Percentiles rank a stretch among this genome's conserved stretches.
phyloP scores from a whole-genome alignment of 768 basidiomycete species.

The Leucosporidium yakuticum region DNA sequence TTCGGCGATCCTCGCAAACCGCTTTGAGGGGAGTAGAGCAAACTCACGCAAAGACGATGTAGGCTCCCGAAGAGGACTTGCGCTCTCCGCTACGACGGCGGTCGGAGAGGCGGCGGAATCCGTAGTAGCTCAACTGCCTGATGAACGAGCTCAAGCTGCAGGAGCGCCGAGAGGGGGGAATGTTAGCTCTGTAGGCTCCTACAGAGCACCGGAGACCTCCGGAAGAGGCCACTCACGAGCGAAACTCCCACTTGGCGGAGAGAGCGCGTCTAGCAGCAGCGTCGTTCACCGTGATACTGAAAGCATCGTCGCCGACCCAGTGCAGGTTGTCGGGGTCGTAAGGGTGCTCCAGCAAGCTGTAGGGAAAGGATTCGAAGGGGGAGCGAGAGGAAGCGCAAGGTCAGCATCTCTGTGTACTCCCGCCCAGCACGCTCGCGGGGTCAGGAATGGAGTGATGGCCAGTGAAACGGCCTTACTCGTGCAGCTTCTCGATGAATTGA shows the following conservation, averaged over 20 bases:
- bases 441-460: not conserved
- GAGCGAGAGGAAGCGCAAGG: too few species aligned
- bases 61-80: conserved; percentile 5
- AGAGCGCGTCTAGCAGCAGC: conserved; percentile 21
- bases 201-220: too few species aligned
- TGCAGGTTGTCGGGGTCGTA: conserved; percentile 10
- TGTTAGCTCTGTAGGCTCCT: too few species aligned
- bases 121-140: conserved; percentile 16
- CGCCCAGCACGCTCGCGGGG: not conserved
- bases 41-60: conserved; percentile 23
- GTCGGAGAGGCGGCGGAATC: conserved; percentile 26
- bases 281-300: conserved; percentile 19
- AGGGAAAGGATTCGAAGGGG: not conserved
- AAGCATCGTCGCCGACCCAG: conserved; percentile 20
- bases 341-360: conserved; percentile 23
- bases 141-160: conserved; percentile 30
- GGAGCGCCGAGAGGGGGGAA: not conserved
- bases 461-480: conserved; percentile 3
- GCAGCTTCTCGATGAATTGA: conserved; percentile 30
- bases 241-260: conserved; percentile 21
- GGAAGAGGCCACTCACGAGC: conserved; percentile 2
- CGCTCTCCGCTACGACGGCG: conserved; percentile 25
- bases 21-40: too few species aligned
- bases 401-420: too few species aligned
- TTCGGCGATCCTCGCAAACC: too few species aligned